Evolutionary conservation across 306 rosid genomes (phyloP).

Genomic region (Lagenaria siceraria): DNA sequence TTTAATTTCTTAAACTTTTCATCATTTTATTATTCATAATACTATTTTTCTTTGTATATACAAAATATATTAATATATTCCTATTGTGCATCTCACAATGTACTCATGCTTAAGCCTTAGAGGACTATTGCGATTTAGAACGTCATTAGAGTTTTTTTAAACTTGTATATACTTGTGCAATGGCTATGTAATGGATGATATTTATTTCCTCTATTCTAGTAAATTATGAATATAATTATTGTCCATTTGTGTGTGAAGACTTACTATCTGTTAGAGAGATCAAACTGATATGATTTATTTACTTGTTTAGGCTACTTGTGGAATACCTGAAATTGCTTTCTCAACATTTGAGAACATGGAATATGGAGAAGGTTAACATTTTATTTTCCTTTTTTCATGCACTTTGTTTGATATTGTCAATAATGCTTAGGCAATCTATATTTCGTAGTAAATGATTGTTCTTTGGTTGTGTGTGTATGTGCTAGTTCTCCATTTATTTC

Average conservation of each 20-base stretch:
- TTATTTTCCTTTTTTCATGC: conserved; percentile 14
- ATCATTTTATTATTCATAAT: neutral
- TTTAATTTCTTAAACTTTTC: neutral
- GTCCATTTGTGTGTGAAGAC: neutral
- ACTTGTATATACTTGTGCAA: neutral
- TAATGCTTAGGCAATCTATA: neutral
- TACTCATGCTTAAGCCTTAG: neutral
- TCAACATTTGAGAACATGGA: conserved; percentile 94
- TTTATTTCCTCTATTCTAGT: neutral
- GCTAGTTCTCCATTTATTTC: too few relatives aligned
- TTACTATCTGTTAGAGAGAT: conserved; percentile 11
- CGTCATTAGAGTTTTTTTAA: neutral
- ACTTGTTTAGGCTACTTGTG: conserved; percentile 75
- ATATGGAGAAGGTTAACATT: conserved; percentile 76
- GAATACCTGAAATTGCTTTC: conserved; percentile 90
- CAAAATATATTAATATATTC: neutral
- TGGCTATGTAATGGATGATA: neutral
- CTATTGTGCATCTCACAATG: neutral
- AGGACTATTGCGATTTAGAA: neutral
- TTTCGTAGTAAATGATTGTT: neutral
- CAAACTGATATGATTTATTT: conserved; percentile 20
- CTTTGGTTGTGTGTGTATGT: neutral
- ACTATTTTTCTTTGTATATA: neutral
- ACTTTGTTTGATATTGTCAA: neutral
- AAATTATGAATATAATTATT: neutral